A percentile compares a stretch with the other conserved stretches of the same genome.
Conservation (phyloP, 2,329 filamentous ascomycete species). For the Fusarium burgessii region DNA sequence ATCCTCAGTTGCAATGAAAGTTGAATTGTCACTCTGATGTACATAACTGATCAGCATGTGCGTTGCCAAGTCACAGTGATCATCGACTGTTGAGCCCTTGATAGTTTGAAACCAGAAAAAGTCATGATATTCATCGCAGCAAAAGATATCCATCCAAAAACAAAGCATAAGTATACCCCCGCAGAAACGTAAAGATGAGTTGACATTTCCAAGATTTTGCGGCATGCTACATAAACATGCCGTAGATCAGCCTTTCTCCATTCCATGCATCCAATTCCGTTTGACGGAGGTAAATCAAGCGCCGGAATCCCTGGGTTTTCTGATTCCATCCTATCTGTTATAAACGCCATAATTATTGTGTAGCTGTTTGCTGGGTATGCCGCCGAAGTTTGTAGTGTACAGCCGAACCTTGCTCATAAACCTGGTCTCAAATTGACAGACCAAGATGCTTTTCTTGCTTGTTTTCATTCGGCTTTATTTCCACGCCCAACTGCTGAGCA, state of each 20-base stretch:
- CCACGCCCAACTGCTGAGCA: conserved; percentile 70
- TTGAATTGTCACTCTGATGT: conserved; percentile 11
- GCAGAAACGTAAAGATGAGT: conserved; percentile 12
- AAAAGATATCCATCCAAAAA: conserved; percentile 18
- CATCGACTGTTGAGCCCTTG: background rate
- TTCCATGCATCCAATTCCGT: conserved; percentile 32
- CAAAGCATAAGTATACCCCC: conserved; percentile 12
- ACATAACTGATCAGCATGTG: conserved; percentile 2
- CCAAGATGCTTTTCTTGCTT: conserved; percentile 33
- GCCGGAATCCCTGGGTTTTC: conserved; percentile 40
- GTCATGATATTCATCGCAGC: conserved; percentile 37
- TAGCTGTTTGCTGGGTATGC: conserved; percentile 39
- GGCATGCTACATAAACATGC: conserved; percentile 6
- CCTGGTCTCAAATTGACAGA: conserved; percentile 31
- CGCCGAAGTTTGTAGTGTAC: conserved; percentile 42
- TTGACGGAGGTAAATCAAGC: conserved; percentile 27
- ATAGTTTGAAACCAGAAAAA: conserved; percentile 20
- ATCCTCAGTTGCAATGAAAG: conserved; percentile 1
- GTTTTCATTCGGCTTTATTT: conserved; percentile 52
- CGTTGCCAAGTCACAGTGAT: conserved; percentile 1
- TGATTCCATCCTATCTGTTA: conserved; percentile 43
- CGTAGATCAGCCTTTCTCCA: conserved; percentile 29
- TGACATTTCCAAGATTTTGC: conserved; percentile 4
- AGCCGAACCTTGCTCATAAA: conserved; percentile 29
- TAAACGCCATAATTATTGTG: conserved; percentile 45